Percentiles rank a stretch among this genome's conserved stretches.
Evolutionary conservation across 768 basidiomycete genomes (phyloP).

Genomic region (Lentinula aciculospora): DNA sequence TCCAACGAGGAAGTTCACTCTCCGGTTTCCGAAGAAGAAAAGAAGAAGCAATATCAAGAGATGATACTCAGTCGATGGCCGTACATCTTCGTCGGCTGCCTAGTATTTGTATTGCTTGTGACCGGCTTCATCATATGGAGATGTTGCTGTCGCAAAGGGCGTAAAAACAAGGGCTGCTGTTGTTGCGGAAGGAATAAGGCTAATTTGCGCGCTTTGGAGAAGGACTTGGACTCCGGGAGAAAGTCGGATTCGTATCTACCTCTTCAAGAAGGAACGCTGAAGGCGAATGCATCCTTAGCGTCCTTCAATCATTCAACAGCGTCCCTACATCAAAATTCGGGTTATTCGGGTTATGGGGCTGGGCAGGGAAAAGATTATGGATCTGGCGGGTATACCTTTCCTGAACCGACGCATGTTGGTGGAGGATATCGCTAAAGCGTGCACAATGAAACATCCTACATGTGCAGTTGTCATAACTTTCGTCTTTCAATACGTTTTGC

Average conservation of each 20-base stretch:
- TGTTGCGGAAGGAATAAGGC: background rate
- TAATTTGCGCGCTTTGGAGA: background rate
- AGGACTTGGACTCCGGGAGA: background rate
- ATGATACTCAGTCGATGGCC: constrained; percentile 68
- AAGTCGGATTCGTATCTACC: constrained; percentile 1
- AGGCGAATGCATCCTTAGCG: background rate
- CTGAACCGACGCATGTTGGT: background rate
- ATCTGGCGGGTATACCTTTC: background rate
- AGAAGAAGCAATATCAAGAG: constrained; percentile 62
- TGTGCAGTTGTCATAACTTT: background rate
- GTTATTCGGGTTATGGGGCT: background rate
- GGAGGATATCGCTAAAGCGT: background rate
- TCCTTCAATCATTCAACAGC: constrained; percentile 1
- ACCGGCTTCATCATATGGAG: constrained; percentile 50
- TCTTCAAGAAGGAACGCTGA: background rate
- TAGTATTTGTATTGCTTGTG: constrained; percentile 41
- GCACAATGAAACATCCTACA: background rate
- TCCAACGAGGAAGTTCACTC: constrained; percentile 52
- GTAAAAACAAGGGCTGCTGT: constrained; percentile 12
- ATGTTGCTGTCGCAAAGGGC: constrained; percentile 47
- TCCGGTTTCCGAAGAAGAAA: constrained; percentile 57
- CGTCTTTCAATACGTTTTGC: background rate
- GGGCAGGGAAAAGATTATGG: background rate
- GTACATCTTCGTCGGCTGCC: constrained; percentile 59
- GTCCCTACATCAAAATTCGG: background rate